Evolutionary conservation across 352 stramenopile species (phyloP).

Genomic region (Phytophthora vignae): DNA sequence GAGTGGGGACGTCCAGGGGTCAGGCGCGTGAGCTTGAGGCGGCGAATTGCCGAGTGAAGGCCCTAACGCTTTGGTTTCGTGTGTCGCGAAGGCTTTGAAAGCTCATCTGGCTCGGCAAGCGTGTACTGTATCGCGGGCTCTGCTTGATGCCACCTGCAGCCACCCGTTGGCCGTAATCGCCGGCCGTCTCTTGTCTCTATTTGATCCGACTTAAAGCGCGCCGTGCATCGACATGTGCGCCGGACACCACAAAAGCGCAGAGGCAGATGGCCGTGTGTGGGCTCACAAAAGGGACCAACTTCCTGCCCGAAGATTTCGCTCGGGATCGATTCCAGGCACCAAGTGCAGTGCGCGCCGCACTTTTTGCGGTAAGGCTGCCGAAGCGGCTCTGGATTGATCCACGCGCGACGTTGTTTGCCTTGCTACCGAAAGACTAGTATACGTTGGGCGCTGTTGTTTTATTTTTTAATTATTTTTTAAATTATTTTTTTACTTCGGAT

Average conservation of each 20-base stretch:
- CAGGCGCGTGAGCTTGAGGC: slow-evolving; percentile 40
- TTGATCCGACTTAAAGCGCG: slow-evolving; percentile 24
- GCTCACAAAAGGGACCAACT: not conserved
- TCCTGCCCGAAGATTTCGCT: not conserved
- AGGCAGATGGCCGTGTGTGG: not conserved
- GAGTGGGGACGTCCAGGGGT: slow-evolving; percentile 32
- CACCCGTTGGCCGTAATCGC: slow-evolving; percentile 23
- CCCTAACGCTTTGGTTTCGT: not conserved
- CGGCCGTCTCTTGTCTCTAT: not conserved
- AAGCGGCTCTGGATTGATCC: not conserved
- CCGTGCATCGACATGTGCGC: slow-evolving; percentile 3
- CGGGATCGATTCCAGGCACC: not conserved
- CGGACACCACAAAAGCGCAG: not conserved
- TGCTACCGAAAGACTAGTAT: not conserved
- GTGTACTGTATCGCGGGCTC: not conserved
- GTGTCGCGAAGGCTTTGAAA: slow-evolving; percentile 9
- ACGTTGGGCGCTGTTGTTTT: too few relatives aligned
- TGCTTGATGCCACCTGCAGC: not conserved
- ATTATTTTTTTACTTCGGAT: too few relatives aligned
- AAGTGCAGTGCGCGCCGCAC: not conserved
- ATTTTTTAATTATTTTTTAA: too few relatives aligned
- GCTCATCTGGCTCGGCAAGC: not conserved
- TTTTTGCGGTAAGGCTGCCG: not conserved
- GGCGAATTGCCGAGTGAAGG: slow-evolving; percentile 38
- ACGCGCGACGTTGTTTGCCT: not conserved